Evolutionary conservation across 306 rosid genomes (phyloP).

Genomic region (Lagenaria siceraria): DNA sequence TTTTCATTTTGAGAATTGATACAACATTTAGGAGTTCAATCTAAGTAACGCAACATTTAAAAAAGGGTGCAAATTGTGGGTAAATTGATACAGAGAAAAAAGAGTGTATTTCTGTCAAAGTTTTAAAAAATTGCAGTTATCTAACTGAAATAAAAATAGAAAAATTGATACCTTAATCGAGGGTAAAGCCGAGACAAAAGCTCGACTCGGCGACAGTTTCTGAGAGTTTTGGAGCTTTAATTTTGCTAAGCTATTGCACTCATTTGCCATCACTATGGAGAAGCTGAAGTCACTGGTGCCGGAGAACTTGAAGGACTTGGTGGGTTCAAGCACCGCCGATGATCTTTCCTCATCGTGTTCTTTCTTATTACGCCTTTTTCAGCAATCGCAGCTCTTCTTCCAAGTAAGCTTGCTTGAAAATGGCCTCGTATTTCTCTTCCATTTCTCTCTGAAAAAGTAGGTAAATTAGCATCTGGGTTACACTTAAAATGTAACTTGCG

Average conservation of each 20-base stretch:
- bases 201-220: background rate
- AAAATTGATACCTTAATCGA: no score
- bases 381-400: slow-evolving; percentile 45
- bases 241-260: background rate
- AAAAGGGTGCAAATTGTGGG: no score
- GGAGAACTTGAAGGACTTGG: slow-evolving; percentile 30
- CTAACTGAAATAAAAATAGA: no score
- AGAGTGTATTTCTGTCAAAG: no score
- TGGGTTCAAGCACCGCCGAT: slow-evolving; percentile 24
- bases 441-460: background rate
- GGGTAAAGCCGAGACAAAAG: no score
- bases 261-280: slow-evolving; percentile 32
- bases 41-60: no score
- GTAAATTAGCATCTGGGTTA: background rate
- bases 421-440: background rate
- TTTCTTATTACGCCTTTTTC: slow-evolving; percentile 44
- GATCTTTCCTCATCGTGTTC: slow-evolving; percentile 42
- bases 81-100: no score
- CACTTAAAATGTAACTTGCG: background rate
- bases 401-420: slow-evolving; percentile 24
- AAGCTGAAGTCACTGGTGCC: slow-evolving; percentile 56
- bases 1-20: no score
- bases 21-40: no score
- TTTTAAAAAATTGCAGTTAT: no score
- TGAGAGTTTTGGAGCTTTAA: background rate